Evolutionary conservation across 768 basidiomycete species (phyloP), one percentile per base, ranked within the genome.

Genomic region (Russula sp.): DNA sequence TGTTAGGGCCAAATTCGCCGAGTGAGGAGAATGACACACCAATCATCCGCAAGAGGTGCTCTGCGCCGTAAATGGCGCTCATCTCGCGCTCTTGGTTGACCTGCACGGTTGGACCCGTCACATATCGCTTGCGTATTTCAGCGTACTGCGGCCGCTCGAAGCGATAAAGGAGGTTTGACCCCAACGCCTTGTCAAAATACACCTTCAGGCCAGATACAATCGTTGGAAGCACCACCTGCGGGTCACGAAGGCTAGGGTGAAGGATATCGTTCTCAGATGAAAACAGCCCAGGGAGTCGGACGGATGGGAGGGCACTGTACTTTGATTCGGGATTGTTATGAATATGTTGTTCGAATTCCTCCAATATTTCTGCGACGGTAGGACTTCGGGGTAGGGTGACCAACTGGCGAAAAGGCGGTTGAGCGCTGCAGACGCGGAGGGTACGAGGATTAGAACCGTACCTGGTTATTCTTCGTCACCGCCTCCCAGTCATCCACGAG

Each of bases 401-500:
- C 54, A 97, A 80, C 94, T 98, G 70, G n/a, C 5, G 10, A 28
- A 42, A 42, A 46, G 56, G 44, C 18, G 49, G 46, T 9, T 32
- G 18, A 57, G 40, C 50, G 24, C 20, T 20, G n/a, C 22, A 30
- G 48, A 55, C 28, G 6, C 13, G 46, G 30, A 32, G n/a, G 18
- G 22, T 36, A 32, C 18, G 3, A 42, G 18, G 11, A 6, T n/a
- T 24, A 26, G 28, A 13, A 24, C 66, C 76, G 30, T 63, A 89
- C 96, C 83, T 94, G 90, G 69, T 87, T 86, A 73, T 94, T 91
- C 79, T 97, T 98, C 59, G 97, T 98, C 44, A 98, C 87, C 5
- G 88, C 85, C 75, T 98, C 96, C 97, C 97, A 99, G 69, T 98
- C 97, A 71, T 98, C 94, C 2, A 98, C 94, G 42, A 99, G 80